A percentile compares a stretch with the other conserved stretches of the same genome.
These are phyloP conservation scores for Chimonanthus praecox DNA, from an alignment of 164 flowering plant genomes.

Conservation along the genomic window DNA sequence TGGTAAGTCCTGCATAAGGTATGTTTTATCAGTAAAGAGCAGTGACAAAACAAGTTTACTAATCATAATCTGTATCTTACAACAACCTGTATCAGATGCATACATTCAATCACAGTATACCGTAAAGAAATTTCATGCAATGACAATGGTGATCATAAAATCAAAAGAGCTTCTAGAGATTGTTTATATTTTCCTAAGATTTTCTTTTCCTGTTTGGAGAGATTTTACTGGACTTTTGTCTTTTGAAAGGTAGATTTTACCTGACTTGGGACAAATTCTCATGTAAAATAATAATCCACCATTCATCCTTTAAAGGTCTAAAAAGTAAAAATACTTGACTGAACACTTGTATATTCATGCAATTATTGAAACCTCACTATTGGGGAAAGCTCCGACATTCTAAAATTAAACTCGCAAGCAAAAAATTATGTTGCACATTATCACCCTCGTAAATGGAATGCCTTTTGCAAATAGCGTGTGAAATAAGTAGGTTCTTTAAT, in stretches of 20 bases:
- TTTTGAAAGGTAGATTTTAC: too few species aligned
- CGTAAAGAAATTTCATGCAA: neutral
- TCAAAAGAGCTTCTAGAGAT: too few species aligned
- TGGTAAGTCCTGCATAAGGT: neutral
- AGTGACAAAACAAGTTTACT: neutral
- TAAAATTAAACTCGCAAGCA: conserved; percentile 5
- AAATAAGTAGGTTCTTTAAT: neutral
- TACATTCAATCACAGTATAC: neutral
- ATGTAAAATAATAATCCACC: too few species aligned
- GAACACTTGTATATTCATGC: too few species aligned
- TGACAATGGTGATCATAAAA: neutral
- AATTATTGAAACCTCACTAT: neutral
- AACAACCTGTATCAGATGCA: too few species aligned
- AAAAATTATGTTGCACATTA: neutral
- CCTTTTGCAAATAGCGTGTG: neutral
- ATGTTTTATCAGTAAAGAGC: neutral
- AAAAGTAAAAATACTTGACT: neutral
- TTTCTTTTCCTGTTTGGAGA: neutral
- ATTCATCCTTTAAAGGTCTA: neutral
- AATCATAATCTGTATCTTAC: too few species aligned
- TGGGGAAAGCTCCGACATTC: neutral
- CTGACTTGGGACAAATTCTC: neutral
- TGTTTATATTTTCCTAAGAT: too few species aligned
- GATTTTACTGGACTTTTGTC: too few species aligned
- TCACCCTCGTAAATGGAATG: neutral